Percentiles rank a stretch among this genome's conserved stretches.
These are phyloP conservation scores for Fusarium nurragi DNA, from an alignment of 2,329 filamentous ascomycete genomes.

Conservation along the genomic window DNA sequence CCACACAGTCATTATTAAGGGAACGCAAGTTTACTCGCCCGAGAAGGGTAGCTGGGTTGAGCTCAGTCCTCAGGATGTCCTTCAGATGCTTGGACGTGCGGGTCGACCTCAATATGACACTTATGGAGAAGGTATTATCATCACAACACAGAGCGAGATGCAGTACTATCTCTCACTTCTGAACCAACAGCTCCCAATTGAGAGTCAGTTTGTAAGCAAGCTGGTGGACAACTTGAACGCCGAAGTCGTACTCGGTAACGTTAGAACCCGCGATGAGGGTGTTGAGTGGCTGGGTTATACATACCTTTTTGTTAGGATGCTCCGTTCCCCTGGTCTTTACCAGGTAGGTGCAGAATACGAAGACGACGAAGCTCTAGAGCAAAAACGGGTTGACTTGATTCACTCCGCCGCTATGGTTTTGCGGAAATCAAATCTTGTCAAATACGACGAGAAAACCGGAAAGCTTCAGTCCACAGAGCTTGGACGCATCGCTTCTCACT, in stretches of 20 bases:
- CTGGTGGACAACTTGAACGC: conserved; percentile 96
- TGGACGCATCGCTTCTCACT: conserved; percentile 94
- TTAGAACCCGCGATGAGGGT: conserved; percentile 89
- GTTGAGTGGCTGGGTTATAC: conserved; percentile 99
- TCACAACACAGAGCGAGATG: conserved; percentile 93
- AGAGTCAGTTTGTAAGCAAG: conserved; percentile 93
- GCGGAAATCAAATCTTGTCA: conserved; percentile 87
- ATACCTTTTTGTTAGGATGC: conserved; percentile 97
- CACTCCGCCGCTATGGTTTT: conserved; percentile 91
- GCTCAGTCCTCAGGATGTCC: conserved; percentile 93
- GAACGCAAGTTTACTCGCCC: conserved; percentile 96
- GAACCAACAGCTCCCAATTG: conserved; percentile 97
- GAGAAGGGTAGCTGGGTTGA: conserved; percentile 99
- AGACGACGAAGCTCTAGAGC: conserved; percentile 88
- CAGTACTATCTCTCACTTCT: conserved; percentile 97
- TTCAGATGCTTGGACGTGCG: conserved; percentile 98
- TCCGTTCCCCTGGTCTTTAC: conserved; percentile 92
- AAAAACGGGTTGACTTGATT: conserved; percentile 96
- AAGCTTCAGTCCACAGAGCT: conserved; percentile 91
- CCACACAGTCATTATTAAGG: conserved; percentile 98
- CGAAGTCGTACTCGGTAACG: conserved; percentile 92
- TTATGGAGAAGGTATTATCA: conserved; percentile 98
- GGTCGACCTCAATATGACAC: conserved; percentile 97
- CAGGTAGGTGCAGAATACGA: conserved; percentile 97
- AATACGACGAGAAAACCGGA: conserved; percentile 94